Percentiles rank a stretch among this genome's conserved stretches.
Conservation (phyloP, 1,284 basidiomycete species). For the Exobasidium cylindrosporum region DNA sequence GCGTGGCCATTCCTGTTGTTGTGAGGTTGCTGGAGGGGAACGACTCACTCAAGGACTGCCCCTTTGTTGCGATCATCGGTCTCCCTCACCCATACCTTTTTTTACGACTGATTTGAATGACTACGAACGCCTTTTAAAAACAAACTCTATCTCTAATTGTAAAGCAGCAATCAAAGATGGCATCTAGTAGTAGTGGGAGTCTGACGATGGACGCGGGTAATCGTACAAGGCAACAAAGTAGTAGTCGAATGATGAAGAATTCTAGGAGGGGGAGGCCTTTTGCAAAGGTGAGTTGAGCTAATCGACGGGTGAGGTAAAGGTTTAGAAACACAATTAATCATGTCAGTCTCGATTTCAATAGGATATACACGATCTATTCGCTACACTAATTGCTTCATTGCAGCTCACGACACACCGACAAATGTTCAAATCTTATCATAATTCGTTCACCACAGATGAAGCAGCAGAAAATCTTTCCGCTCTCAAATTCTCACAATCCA, state of each 20-base stretch:
- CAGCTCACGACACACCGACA: slow-evolving; percentile 84
- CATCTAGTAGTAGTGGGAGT: slow-evolving; percentile 5
- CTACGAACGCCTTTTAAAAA: too few species aligned
- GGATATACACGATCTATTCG: slow-evolving; percentile 98
- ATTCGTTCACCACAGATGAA: slow-evolving; percentile 95
- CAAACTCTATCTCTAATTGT: too few species aligned
- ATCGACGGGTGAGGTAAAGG: too few species aligned
- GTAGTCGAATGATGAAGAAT: slow-evolving; percentile 52
- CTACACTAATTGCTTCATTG: slow-evolving; percentile 90
- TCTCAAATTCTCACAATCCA: slow-evolving; percentile 97
- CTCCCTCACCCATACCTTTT: too few species aligned
- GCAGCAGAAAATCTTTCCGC: slow-evolving; percentile 89
- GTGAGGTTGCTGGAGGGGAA: too few species aligned
- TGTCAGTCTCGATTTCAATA: slow-evolving; percentile 56
- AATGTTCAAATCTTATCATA: slow-evolving; percentile 90
- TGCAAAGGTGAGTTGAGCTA: slow-evolving; percentile 37
- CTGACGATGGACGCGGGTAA: not conserved
- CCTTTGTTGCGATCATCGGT: too few species aligned
- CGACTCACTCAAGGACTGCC: too few species aligned
- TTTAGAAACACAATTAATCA: too few species aligned
- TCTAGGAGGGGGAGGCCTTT: slow-evolving; percentile 42
- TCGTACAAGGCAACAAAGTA: slow-evolving; percentile 33
- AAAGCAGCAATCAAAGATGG: too few species aligned
- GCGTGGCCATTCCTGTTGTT: too few species aligned
- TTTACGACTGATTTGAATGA: too few species aligned